Percentiles rank a stretch among this genome's conserved stretches.
Evolutionary conservation across 495 filamentous ascomycete species (phyloP).

Genomic region (Trichoderma virens): DNA sequence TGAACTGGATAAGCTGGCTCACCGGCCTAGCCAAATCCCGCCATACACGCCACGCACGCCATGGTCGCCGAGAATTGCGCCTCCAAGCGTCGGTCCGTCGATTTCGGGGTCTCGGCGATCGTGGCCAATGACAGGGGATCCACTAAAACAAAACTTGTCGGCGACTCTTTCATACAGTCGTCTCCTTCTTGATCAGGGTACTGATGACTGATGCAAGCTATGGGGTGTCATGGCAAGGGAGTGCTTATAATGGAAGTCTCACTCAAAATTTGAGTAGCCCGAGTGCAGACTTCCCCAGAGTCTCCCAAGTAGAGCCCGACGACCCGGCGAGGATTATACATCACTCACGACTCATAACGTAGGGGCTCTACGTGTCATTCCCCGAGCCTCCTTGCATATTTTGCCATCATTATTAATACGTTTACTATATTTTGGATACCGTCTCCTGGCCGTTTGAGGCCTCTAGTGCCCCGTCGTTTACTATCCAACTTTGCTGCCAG

Average conservation of each 20-base stretch:
- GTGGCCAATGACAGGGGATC: neutral
- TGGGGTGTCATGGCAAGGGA: neutral
- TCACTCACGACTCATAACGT: neutral
- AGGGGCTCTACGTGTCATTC: neutral
- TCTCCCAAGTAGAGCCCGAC: neutral
- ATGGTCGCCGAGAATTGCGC: slow-evolving; percentile 7
- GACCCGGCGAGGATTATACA: neutral
- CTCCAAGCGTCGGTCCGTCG: neutral
- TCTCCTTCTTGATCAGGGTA: neutral
- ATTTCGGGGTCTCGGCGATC: slow-evolving; percentile 6
- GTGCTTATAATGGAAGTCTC: neutral
- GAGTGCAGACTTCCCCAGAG: neutral
- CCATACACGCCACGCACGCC: neutral
- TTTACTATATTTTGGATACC: neutral
- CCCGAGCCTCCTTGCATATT: neutral
- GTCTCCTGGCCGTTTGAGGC: neutral
- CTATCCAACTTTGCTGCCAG: neutral
- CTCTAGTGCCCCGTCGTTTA: neutral
- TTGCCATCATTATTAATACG: neutral
- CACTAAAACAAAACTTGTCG: slow-evolving; percentile 1
- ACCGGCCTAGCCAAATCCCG: neutral
- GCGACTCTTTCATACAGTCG: neutral
- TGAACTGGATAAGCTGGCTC: neutral
- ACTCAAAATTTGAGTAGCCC: neutral
- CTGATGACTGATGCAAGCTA: neutral